phyloP scores from a whole-genome alignment of 2,329 filamentous ascomycete genomes.

The Fusarium liriodendri region DNA sequence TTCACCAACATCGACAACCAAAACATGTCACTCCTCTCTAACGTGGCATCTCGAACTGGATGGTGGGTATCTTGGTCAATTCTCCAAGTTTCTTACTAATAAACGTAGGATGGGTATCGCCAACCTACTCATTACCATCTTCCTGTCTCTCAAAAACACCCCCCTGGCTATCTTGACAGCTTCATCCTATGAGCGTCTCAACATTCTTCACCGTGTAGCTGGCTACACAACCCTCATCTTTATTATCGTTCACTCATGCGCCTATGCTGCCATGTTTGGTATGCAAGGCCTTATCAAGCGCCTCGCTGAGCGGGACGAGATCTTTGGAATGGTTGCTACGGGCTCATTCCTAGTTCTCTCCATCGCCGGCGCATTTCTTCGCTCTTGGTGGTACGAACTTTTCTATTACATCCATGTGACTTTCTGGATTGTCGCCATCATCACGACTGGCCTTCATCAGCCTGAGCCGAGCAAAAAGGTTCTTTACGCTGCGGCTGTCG shows the following conservation, averaged over 20 bases:
- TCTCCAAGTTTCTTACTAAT: background rate
- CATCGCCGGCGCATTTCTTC: conserved; percentile 55
- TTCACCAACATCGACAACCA: conserved; percentile 50
- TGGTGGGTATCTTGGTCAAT: conserved; percentile 46
- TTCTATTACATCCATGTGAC: conserved; percentile 66
- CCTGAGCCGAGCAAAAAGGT: conserved; percentile 57
- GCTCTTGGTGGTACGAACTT: conserved; percentile 64
- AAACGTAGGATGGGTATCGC: conserved; percentile 51
- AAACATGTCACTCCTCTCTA: conserved; percentile 45
- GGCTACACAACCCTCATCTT: conserved; percentile 61
- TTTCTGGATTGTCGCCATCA: conserved; percentile 61
- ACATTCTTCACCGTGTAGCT: conserved; percentile 65
- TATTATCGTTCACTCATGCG: conserved; percentile 58
- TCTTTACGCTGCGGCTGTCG: conserved; percentile 55
- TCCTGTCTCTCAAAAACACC: conserved; percentile 69
- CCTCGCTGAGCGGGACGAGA: conserved; percentile 52
- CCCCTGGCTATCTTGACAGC: conserved; percentile 64
- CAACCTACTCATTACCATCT: conserved; percentile 64
- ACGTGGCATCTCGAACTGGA: conserved; percentile 52
- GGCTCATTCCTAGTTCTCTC: conserved; percentile 58
- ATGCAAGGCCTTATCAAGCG: conserved; percentile 39
- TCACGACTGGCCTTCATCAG: conserved; percentile 64
- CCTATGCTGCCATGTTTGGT: conserved; percentile 57
- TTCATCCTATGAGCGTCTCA: conserved; percentile 69
- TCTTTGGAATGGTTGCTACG: conserved; percentile 62